Base-by-base conservation (phyloP, 208 protist genomes). In the Wallacemonas sp. region DNA sequence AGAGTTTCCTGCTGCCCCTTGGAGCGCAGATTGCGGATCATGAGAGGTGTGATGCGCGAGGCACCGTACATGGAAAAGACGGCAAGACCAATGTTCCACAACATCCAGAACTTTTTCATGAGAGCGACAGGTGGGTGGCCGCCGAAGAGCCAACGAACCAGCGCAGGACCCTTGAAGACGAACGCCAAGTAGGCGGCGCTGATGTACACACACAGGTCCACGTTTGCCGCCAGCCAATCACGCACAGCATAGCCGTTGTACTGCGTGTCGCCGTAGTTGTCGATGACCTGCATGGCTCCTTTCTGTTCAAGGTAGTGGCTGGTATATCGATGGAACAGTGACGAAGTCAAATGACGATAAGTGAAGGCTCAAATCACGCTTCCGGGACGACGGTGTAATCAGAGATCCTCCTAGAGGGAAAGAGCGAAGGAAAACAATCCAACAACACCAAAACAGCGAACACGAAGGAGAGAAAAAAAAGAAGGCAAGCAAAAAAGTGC, bases 81-180 rank as follows among this genome's bases (percentile, higher is more conserved):
- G 6, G 86, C 80, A 32, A 97, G 81, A 8, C 74, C 52, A 3
- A 92, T 42, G 63, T 97, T 97, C 92, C 93, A 97, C 9, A 91
- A 3, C 50, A 81, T 87, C 80, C 80, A 86, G 24, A 52, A n/a
- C 66, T 73, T 79, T 63, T 81, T 82, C 42, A 87, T 81, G 58
- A 88, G 46, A 13, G 53, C 26, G 10, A 81, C 34, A 17, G 79
- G 66, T 4, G 83, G 76, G 22, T 90, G 82, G 22, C 76, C 52
- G 2, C 78, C 39, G 24, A 78, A 62, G 13, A 80, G 45, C 42
- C 76, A 36, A 33, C 79, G 30, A 45, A 87, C 65, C 22, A 78
- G n/a, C 34, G 48, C 24, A 0, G 81, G 76, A 4, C 81, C 74
- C 8, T 36, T 68, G 57, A 87, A 87, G 60, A 87, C 81, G 36